These are phyloP conservation scores for Macrolepiota dolichaula DNA, from an alignment of 768 basidiomycete species.

Conservation along the genomic window DNA sequence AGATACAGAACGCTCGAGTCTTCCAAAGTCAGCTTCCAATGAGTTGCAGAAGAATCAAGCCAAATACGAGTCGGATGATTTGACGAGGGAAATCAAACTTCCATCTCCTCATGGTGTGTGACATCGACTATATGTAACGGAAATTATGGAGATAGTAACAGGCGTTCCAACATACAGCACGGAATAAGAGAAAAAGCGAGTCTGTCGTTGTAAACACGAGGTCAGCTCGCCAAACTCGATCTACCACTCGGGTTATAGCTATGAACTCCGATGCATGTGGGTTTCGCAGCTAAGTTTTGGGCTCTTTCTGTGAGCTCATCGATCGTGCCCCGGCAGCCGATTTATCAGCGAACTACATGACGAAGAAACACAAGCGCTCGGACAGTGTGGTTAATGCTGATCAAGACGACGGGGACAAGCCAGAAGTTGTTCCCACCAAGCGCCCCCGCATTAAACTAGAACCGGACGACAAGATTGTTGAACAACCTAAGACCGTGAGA, in stretches of 20 bases:
- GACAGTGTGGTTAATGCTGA: background rate
- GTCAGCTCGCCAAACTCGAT: background rate
- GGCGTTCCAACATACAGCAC: background rate
- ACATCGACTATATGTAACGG: background rate
- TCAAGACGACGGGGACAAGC: background rate
- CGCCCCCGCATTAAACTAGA: slow-evolving; percentile 8
- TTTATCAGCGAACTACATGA: background rate
- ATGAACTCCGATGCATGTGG: background rate
- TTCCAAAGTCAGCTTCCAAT: background rate
- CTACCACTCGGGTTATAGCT: background rate
- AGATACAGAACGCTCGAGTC: background rate
- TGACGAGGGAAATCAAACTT: background rate
- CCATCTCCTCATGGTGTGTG: background rate
- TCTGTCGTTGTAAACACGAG: background rate
- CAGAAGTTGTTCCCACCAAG: background rate
- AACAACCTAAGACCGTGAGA: background rate
- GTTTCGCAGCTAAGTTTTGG: background rate
- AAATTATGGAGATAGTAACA: background rate
- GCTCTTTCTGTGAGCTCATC: background rate
- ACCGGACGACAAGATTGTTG: background rate
- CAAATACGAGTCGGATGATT: background rate
- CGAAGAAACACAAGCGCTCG: background rate
- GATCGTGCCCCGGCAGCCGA: background rate
- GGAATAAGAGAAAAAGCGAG: background rate
- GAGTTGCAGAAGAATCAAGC: background rate